Conservation (phyloP, 2,329 filamentous ascomycete genomes). For the Talaromyces albobiverticillius region DNA sequence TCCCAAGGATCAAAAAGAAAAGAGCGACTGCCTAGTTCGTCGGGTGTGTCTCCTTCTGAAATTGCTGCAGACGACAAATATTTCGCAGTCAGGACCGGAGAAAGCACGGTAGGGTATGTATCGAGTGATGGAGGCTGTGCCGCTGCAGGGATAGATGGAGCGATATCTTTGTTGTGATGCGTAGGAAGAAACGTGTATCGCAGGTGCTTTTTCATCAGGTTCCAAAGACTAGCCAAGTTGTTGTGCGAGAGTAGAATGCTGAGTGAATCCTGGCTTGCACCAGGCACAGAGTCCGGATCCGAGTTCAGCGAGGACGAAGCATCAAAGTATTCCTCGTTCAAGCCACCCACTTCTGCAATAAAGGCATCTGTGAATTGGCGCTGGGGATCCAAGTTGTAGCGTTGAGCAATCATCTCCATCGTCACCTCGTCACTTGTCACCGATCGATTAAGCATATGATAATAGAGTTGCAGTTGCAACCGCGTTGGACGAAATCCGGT, state of each 20-base stretch:
- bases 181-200: slow-evolving; percentile 46
- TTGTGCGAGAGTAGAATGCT: slow-evolving; percentile 57
- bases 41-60: slow-evolving; percentile 12
- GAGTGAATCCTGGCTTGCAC: slow-evolving; percentile 43
- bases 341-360: slow-evolving; percentile 66
- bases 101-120: slow-evolving; percentile 39
- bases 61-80: slow-evolving; percentile 37
- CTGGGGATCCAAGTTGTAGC: slow-evolving; percentile 67
- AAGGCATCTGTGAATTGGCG: slow-evolving; percentile 74
- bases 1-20: slow-evolving; percentile 65
- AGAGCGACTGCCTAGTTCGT: slow-evolving; percentile 53
- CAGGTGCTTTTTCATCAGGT: slow-evolving; percentile 61
- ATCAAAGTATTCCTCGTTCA: slow-evolving; percentile 67
- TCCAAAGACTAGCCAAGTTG: slow-evolving; percentile 59
- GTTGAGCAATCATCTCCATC: slow-evolving; percentile 64
- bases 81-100: slow-evolving; percentile 43
- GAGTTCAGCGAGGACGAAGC: slow-evolving; percentile 27
- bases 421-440: slow-evolving; percentile 65
- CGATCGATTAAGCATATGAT: slow-evolving; percentile 75
- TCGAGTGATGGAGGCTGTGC: slow-evolving; percentile 34
- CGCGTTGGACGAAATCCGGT: slow-evolving; percentile 69
- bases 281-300: slow-evolving; percentile 24
- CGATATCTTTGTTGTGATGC: slow-evolving; percentile 16
- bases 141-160: slow-evolving; percentile 30
- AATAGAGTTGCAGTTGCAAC: slow-evolving; percentile 88